Evolutionary conservation across 345 rosid species (phyloP), one percentile per base, ranked within the genome.

Genomic region (Nasturtium officinale): DNA sequence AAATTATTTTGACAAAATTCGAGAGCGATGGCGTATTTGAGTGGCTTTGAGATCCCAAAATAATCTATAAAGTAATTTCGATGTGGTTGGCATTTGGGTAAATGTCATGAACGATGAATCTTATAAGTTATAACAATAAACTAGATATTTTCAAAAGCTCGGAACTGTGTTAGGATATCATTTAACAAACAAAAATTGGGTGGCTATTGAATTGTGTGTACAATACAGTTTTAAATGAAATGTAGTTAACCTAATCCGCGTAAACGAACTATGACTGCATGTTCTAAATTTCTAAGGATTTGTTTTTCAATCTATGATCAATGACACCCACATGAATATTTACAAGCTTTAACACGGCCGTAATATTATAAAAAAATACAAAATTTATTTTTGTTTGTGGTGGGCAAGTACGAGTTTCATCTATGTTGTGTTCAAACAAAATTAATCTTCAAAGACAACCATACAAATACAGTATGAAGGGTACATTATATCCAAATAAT

Each of bases 391-490:
- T n/a, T 10, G 25, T 23, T 6, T 11, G 28, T 25, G 71, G 77
- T 74, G 60, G 66, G 78, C 60, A 65, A 65, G 28, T 28, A 66
- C 13, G 3, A 37, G 12, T 66, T 65, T 18, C 38, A 67, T 66
- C 15, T 48, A 74, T n/a, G 67, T 65, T 67, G 58, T 59, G 61
- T 67, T 59, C 67, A 74, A 59, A 74, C 67, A 29, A 37, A 50
- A 21, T 61, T 12, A 61, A 33, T 32, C 30, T 25, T 5, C 0
- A 75, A 67, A 75, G 69, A 68, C 69, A 75, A 75, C 58, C 30
- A 61, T 61, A 67, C 13, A 56, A 62, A 61, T 61, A 67, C 13
- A 56, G 68, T 61, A 56, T 29, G 35, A 59, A 30, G 2, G 59
- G 52, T 74, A 63, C 72, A 21, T 7, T 23, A 30, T 58, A 46